These are phyloP conservation scores for Boletellus ananiceps DNA, from an alignment of 768 basidiomycete species.

Conservation along the genomic window DNA sequence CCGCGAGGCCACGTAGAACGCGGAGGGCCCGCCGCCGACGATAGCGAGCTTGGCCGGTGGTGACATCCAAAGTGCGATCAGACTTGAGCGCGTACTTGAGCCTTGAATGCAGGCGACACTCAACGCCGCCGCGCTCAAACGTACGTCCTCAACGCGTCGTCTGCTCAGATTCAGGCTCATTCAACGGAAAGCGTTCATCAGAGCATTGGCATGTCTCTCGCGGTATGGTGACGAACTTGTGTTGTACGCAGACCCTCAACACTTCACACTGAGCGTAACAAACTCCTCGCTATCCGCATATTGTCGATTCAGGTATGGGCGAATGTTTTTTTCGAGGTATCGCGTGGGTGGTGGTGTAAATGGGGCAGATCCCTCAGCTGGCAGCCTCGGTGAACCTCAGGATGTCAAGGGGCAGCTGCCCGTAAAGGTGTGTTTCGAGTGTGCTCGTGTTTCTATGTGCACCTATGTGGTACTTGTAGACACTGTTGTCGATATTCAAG, in stretches of 20 bases:
- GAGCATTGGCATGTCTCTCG: conserved; percentile 69
- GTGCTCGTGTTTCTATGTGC: not conserved
- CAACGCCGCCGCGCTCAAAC: conserved; percentile 51
- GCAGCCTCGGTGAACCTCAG: conserved; percentile 30
- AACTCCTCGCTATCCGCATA: conserved; percentile 82
- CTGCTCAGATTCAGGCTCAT: conserved; percentile 20
- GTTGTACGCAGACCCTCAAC: conserved; percentile 58
- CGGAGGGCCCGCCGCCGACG: conserved; percentile 94
- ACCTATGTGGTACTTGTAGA: conserved; percentile 35
- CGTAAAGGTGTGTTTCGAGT: conserved; percentile 49
- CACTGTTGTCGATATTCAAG: conserved; percentile 67
- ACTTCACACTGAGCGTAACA: conserved; percentile 63
- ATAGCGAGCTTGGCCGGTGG: conserved; percentile 70
- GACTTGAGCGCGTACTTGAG: not conserved
- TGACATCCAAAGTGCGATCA: conserved; percentile 4
- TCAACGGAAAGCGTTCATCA: conserved; percentile 57
- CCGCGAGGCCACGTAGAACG: conserved; percentile 89
- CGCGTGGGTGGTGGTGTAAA: conserved; percentile 32
- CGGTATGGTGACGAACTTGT: conserved; percentile 80
- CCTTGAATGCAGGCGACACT: conserved; percentile 62
- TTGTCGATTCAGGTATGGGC: conserved; percentile 68
- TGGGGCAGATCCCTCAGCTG: conserved; percentile 11
- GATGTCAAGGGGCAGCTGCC: conserved; percentile 64
- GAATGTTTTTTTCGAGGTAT: conserved; percentile 69
- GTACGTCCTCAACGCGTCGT: conserved; percentile 25